phyloP scores from a whole-genome alignment of 2,329 filamentous ascomycete species.

The Penicillium sp. region DNA sequence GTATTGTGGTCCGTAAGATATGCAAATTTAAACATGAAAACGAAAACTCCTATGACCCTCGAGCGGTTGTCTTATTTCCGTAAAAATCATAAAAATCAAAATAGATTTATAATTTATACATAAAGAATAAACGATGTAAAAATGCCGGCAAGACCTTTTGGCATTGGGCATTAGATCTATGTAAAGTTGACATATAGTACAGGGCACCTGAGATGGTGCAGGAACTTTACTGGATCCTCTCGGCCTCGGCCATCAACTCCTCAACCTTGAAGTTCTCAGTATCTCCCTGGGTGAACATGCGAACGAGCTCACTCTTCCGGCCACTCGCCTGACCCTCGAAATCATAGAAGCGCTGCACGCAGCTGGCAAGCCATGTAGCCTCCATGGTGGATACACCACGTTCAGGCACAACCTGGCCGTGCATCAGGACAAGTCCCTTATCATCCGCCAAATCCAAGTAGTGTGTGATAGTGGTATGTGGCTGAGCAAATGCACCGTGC shows the following conservation, averaged over 20 bases:
- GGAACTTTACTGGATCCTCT: constrained; percentile 49
- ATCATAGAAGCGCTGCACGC: constrained; percentile 87
- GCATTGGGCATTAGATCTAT: background rate
- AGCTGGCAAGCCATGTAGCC: constrained; percentile 88
- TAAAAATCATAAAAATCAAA: too few species aligned
- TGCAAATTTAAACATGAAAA: too few species aligned
- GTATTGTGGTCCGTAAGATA: too few species aligned
- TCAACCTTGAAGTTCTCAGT: constrained; percentile 73
- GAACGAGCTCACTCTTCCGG: constrained; percentile 68
- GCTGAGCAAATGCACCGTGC: constrained; percentile 82
- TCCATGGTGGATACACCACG: constrained; percentile 75
- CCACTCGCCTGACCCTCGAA: constrained; percentile 57
- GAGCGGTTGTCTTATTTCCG: too few species aligned
- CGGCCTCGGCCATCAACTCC: constrained; percentile 81
- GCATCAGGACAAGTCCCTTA: constrained; percentile 80
- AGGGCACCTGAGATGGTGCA: background rate
- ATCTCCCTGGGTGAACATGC: constrained; percentile 81
- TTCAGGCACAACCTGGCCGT: constrained; percentile 74
- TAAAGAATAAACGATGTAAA: background rate
- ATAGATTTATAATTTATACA: background rate
- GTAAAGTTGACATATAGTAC: constrained; percentile 3
- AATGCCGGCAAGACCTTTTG: background rate
- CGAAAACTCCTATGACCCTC: too few species aligned
- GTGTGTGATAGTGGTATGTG: constrained; percentile 92
- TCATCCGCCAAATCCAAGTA: constrained; percentile 74